Base-by-base conservation (phyloP, 2,329 filamentous ascomycete genomes). In the Alternaria sp. region DNA sequence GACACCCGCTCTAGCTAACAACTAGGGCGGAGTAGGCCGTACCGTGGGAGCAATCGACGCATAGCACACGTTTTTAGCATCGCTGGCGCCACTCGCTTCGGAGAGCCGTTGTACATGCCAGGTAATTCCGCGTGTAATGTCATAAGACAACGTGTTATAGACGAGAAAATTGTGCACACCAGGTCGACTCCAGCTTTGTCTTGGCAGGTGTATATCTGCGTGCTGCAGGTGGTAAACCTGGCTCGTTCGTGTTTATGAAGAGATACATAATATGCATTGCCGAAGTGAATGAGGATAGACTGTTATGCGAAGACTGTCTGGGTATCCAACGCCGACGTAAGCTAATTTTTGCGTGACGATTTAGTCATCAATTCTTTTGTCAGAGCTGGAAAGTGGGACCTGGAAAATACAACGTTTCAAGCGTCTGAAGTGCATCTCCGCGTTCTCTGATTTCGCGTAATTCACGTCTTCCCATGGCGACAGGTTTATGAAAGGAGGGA, bases 231-330 rank as follows among this genome's bases (percentile, higher is more conserved):
- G 70, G 75, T 64, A 54, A 45, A 46, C 53, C 60, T 50, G 64
- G 62, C 28, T 45, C 46, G 56, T 58, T 63, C 55, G 68, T 66
- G 58, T 69, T 65, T 72, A 69, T 69, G 70, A 65, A 73, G 65
- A 67, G 68, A 50, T 60, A 69, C 68, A 71, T 68, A 72, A 64
- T 45, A 67, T 71, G 73, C 71, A 73, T 77, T 75, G 71, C 69
- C 71, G 67, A 73, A 68, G 67, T 53, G 47, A 63, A 70, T 69
- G 60, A 64, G 63, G 67, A 59, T 45, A 57, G 66, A 71, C 69
- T 70, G 71, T 75, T 61, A 74, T 77, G 73, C 71, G 68, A 56
- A 61, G 45, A 58, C 49, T 11, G 61, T 71, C 60, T 59, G 61
- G 57, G 67, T 63, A 37, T 61, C 37, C 44, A 60, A 47, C 43